Conservation (phyloP, 257 asterid species). For the Scutellaria baicalensis region DNA sequence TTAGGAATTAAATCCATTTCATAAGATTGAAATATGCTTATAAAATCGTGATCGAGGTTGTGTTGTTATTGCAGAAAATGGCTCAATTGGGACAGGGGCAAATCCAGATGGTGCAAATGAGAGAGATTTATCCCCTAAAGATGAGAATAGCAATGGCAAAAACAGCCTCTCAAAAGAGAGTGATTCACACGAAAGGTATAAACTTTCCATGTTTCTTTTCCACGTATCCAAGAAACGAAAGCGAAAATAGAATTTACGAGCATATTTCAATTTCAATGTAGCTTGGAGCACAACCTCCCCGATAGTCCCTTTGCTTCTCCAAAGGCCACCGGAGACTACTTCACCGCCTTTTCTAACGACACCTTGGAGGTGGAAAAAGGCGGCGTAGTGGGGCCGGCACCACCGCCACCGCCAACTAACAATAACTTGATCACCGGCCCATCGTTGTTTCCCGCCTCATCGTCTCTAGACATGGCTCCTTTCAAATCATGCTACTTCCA, state of each 20-base stretch:
- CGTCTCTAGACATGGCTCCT: slow-evolving; percentile 50
- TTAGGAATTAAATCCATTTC: too few species aligned
- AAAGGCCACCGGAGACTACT: slow-evolving; percentile 30
- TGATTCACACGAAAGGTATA: slow-evolving; percentile 46
- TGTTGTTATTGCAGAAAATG: slow-evolving; percentile 30
- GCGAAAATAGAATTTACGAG: too few species aligned
- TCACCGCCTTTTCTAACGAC: slow-evolving; percentile 26
- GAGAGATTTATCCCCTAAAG: slow-evolving; percentile 15
- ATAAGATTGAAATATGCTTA: too few species aligned
- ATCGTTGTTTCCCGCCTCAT: slow-evolving; percentile 23
- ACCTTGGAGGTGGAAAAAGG: slow-evolving; percentile 22
- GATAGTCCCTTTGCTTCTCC: slow-evolving; percentile 76
- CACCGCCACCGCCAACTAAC: slow-evolving; percentile 22
- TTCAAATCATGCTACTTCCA: slow-evolving; percentile 60
- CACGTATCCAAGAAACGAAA: too few species aligned
- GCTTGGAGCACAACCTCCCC: slow-evolving; percentile 71
- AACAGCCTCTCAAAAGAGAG: slow-evolving; percentile 27
- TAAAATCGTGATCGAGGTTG: too few species aligned
- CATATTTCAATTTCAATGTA: slow-evolving; percentile 1
- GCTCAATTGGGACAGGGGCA: slow-evolving; percentile 1
- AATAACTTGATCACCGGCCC: slow-evolving; percentile 38
- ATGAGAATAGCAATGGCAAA: slow-evolving; percentile 24
- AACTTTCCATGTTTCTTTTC: too few species aligned
- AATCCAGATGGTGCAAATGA: slow-evolving; percentile 21
- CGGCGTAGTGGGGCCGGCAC: background rate